Conservation (phyloP, 768 basidiomycete species). For the Russula sp. region DNA sequence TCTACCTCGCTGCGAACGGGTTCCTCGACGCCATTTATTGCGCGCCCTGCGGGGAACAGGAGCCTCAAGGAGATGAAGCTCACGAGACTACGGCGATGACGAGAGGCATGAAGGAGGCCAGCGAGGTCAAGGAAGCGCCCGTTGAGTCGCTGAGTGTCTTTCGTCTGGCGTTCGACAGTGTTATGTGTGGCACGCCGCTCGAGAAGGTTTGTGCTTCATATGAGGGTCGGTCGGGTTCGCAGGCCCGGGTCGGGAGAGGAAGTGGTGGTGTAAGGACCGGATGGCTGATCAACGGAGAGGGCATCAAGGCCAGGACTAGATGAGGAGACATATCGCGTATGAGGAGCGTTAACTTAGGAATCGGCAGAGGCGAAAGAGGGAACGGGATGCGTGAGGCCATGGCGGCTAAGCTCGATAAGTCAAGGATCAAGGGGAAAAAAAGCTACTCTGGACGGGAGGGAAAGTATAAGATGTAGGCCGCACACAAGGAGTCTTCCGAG, state of each 20-base stretch:
- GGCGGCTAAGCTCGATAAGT: constrained; percentile 32
- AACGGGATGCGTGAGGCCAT: constrained; percentile 44
- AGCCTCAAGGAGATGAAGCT: constrained; percentile 73
- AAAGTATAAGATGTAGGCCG: constrained; percentile 32
- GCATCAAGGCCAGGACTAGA: constrained; percentile 38
- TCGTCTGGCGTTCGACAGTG: constrained; percentile 90
- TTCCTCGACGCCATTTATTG: constrained; percentile 90
- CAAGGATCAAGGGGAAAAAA: not conserved
- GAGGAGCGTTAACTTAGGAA: constrained; percentile 45
- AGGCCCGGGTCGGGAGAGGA: constrained; percentile 10
- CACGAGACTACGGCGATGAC: constrained; percentile 80
- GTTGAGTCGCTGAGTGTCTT: constrained; percentile 71
- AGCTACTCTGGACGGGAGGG: constrained; percentile 1
- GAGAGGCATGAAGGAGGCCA: constrained; percentile 76
- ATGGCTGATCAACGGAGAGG: constrained; percentile 36
- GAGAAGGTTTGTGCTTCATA: constrained; percentile 73
- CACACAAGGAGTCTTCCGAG: constrained; percentile 22
- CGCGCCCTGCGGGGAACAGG: constrained; percentile 86
- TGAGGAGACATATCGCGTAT: constrained; percentile 47
- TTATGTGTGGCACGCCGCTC: constrained; percentile 94
- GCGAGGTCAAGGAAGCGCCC: constrained; percentile 92
- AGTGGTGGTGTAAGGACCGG: constrained; percentile 29
- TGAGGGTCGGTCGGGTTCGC: constrained; percentile 38
- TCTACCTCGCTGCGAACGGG: constrained; percentile 64
- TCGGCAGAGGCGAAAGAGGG: constrained; percentile 44